Evolutionary conservation across 768 basidiomycete species (phyloP).

Genomic region (Mycena filopes): DNA sequence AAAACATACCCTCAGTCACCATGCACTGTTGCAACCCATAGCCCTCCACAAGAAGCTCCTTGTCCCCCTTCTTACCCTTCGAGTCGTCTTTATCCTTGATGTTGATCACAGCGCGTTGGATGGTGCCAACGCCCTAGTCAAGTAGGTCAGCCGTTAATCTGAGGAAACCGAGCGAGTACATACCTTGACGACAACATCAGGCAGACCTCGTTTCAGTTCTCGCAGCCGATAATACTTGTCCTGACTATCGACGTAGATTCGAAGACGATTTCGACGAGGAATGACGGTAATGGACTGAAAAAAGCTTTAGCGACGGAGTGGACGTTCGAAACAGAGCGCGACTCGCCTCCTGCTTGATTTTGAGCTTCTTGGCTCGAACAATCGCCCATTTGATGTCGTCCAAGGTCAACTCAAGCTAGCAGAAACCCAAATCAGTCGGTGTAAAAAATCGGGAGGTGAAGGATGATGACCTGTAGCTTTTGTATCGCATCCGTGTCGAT

Average conservation of each 20-base stretch:
- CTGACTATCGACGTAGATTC: conserved; percentile 81
- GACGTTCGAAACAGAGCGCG: not conserved
- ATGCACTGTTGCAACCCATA: conserved; percentile 97
- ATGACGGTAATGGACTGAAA: conserved; percentile 79
- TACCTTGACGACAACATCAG: conserved; percentile 92
- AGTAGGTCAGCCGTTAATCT: not conserved
- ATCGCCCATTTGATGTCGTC: conserved; percentile 96
- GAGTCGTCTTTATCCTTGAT: conserved; percentile 89
- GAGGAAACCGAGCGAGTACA: not conserved
- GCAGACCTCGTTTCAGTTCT: conserved; percentile 84
- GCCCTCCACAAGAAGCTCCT: conserved; percentile 95
- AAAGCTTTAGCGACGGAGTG: conserved; percentile 18
- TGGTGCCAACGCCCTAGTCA: conserved; percentile 80
- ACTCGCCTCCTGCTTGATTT: conserved; percentile 86
- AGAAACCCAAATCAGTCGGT: not conserved
- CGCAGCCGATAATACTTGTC: conserved; percentile 88
- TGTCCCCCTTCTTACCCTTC: conserved; percentile 85
- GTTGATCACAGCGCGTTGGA: conserved; percentile 95
- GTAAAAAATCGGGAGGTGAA: not conserved
- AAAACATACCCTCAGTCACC: conserved; percentile 86
- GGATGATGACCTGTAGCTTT: conserved; percentile 77
- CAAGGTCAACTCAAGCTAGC: conserved; percentile 88
- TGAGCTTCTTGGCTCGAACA: conserved; percentile 86
- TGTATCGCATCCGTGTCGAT: conserved; percentile 89
- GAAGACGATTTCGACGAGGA: conserved; percentile 76